phyloP scores from a whole-genome alignment of 768 basidiomycete species.

The Fibroporia radiculosa region DNA sequence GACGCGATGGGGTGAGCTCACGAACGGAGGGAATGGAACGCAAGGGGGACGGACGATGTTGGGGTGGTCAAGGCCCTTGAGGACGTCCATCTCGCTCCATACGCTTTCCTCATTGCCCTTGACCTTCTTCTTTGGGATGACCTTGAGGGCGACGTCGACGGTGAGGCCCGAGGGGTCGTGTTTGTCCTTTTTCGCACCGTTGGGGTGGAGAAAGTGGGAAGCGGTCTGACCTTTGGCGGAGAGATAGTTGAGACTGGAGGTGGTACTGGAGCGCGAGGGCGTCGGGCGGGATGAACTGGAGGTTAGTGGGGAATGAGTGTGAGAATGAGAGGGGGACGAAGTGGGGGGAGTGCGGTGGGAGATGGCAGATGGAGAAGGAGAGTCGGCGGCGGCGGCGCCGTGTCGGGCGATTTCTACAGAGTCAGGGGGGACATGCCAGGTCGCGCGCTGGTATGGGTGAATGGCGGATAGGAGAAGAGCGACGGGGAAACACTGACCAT shows the following conservation, averaged over 20 bases:
- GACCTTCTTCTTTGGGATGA: conserved; percentile 93
- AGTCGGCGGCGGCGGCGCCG: conserved; percentile 41
- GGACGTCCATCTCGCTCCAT: conserved; percentile 89
- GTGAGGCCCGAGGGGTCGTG: conserved; percentile 27
- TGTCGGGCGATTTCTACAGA: conserved; percentile 47
- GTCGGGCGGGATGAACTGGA: background rate
- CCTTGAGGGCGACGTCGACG: conserved; percentile 80
- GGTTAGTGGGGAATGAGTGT: background rate
- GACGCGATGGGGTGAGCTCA: background rate
- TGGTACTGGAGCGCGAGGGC: conserved; percentile 10
- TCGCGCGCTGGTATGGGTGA: conserved; percentile 43
- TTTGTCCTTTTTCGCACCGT: conserved; percentile 19
- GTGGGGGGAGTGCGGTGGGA: conserved; percentile 2
- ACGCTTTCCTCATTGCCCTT: conserved; percentile 86
- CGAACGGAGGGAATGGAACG: background rate
- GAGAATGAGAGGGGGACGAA: background rate
- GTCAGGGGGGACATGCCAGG: conserved; percentile 68
- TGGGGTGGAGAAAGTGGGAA: conserved; percentile 11
- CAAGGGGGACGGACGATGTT: conserved; percentile 61
- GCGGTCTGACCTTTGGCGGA: conserved; percentile 7
- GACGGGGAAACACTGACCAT: conserved; percentile 39
- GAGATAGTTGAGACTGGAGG: conserved; percentile 9
- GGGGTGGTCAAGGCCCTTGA: conserved; percentile 83
- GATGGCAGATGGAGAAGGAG: conserved; percentile 1
- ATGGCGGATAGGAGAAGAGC: background rate